These are phyloP conservation scores for Aspergillus coremiiformis DNA, from an alignment of 495 filamentous ascomycete genomes.

Conservation along the genomic window DNA sequence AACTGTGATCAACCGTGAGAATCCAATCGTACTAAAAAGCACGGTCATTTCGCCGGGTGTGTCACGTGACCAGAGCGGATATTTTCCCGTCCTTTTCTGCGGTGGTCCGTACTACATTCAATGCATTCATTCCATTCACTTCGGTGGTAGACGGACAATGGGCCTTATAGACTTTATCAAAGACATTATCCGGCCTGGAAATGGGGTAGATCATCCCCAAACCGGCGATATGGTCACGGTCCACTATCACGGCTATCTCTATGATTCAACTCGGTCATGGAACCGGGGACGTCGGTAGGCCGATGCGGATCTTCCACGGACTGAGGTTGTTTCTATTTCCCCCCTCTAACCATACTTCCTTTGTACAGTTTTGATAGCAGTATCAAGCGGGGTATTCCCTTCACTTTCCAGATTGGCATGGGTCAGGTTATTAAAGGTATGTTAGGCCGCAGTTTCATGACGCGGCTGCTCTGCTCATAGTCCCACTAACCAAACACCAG, in stretches of 20 bases:
- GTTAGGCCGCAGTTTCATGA: not conserved
- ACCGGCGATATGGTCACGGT: slow-evolving; percentile 60
- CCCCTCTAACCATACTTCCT: too few species aligned
- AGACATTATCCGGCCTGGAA: slow-evolving; percentile 33
- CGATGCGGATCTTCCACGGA: too few species aligned
- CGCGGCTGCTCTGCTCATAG: too few species aligned
- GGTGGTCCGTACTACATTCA: too few species aligned
- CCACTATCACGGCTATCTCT: slow-evolving; percentile 69
- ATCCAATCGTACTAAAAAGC: too few species aligned
- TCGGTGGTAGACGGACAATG: too few species aligned
- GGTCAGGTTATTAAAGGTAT: slow-evolving; percentile 17
- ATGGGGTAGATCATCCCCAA: slow-evolving; percentile 44
- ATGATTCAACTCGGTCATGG: slow-evolving; percentile 44
- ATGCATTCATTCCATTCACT: too few species aligned
- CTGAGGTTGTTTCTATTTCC: too few species aligned
- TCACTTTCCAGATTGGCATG: slow-evolving; percentile 18
- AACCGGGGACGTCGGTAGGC: slow-evolving; percentile 40
- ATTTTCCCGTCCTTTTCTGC: too few species aligned
- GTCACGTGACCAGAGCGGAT: too few species aligned
- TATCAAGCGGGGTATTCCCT: slow-evolving; percentile 16
- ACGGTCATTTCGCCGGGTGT: too few species aligned
- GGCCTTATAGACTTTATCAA: slow-evolving; percentile 42
- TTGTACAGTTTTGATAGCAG: slow-evolving; percentile 17
- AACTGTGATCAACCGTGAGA: too few species aligned
- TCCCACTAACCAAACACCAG: not conserved